A percentile compares a stretch with the other conserved stretches of the same genome.
Evolutionary conservation across 192 early-diverging fungal genomes (phyloP).

Genomic region (Linnemannia hyalina): DNA sequence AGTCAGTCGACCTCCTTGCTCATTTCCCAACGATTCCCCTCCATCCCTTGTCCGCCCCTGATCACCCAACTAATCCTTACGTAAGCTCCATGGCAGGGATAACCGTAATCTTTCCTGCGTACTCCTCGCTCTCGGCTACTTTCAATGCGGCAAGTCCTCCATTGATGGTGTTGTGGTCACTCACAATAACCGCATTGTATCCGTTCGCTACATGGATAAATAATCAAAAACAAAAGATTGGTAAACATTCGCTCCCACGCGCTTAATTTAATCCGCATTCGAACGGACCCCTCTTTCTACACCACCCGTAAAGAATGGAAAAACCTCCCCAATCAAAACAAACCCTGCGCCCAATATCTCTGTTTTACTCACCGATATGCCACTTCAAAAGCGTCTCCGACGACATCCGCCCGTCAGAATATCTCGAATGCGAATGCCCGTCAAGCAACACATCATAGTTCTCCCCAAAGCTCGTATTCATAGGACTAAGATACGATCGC

Average conservation of each 20-base stretch:
- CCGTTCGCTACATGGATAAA: conserved; percentile 64
- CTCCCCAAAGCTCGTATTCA: conserved; percentile 43
- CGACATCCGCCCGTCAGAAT: conserved; percentile 72
- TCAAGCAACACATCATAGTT: conserved; percentile 71
- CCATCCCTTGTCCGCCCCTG: background rate
- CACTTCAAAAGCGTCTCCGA: conserved; percentile 71
- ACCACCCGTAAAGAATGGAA: background rate
- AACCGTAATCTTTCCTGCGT: conserved; percentile 66
- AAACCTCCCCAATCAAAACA: background rate
- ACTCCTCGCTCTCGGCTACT: conserved; percentile 63
- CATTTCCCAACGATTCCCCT: background rate
- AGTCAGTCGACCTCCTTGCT: background rate
- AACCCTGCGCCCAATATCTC: background rate
- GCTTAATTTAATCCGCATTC: background rate
- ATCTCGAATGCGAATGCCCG: conserved; percentile 73
- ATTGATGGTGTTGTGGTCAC: conserved; percentile 76
- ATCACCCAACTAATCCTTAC: conserved; percentile 33
- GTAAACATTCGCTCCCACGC: background rate
- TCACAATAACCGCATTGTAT: conserved; percentile 78
- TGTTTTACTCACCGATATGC: conserved; percentile 63
- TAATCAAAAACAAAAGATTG: background rate
- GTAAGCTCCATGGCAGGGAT: conserved; percentile 78
- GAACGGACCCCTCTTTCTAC: background rate
- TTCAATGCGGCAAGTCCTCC: conserved; percentile 72
- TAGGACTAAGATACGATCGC: conserved; percentile 59